Percentiles rank a stretch among this genome's conserved stretches.
Conservation (phyloP, 2,329 filamentous ascomycete genomes). For the Colletotrichum orchidophilum region DNA sequence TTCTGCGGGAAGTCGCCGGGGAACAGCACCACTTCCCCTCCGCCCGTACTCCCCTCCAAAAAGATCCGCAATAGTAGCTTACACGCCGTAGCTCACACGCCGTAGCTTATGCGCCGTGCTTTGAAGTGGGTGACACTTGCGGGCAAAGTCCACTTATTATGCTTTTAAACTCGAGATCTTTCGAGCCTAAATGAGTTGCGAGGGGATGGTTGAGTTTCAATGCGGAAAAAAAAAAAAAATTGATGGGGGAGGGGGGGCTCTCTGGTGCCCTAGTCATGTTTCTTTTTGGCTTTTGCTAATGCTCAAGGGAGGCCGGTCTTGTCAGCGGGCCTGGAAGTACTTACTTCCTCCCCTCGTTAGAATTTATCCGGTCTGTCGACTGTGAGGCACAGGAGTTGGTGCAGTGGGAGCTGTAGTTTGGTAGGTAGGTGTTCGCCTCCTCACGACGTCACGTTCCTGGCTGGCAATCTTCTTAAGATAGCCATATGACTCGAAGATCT, state of each 20-base stretch:
- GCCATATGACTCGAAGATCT: conserved; percentile 15
- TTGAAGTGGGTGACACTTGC: neutral
- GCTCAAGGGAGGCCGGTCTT: neutral
- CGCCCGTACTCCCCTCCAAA: neutral
- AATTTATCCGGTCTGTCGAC: no score
- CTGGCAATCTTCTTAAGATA: conserved; percentile 1
- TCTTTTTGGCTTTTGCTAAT: neutral
- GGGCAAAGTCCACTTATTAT: neutral
- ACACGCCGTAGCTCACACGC: no score
- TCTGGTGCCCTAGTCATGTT: neutral
- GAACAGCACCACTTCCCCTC: neutral
- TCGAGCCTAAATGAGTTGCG: neutral
- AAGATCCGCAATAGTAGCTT: neutral
- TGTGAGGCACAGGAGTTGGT: conserved; percentile 1
- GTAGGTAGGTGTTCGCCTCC: conserved; percentile 7
- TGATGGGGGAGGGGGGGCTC: no score
- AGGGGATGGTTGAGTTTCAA: neutral
- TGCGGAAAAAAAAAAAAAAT: neutral
- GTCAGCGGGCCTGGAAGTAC: neutral
- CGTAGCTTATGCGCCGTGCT: neutral
- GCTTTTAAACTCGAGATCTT: conserved; percentile 7
- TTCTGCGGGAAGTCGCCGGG: neutral
- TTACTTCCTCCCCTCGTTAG: neutral
- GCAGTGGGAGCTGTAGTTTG: neutral
- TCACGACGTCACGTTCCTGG: neutral